Base-by-base conservation (phyloP, 805 yeast species). In the Candida alai region DNA sequence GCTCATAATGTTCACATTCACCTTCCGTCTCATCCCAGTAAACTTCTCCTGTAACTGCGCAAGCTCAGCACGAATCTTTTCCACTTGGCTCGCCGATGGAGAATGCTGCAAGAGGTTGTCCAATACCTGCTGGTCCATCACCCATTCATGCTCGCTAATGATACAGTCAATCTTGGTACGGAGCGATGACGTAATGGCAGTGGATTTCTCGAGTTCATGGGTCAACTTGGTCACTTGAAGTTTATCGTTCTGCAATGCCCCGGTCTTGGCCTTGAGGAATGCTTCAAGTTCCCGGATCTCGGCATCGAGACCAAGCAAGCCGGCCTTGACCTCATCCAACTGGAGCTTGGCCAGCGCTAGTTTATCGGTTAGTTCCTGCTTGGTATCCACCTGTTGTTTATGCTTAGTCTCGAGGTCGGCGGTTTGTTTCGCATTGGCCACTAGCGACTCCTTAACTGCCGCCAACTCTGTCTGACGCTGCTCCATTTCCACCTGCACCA, bases 1-100 rank as follows among this genome's bases (percentile, higher is more conserved):
- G 48, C 80, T 80, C 95, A 84, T 84, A 42, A 87, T 86, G 50
- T 88, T 84, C 2, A 82, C 71, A 48, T 88, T 87, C 12, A 89
- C 95, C 43, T 80, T 85, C 36, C 87, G 72, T 59, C 75, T 82
- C 84, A 90, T 77, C 4, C 74, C 75, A 35, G 76, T 71, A 49
- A 78, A 76, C 41, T 78, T 70, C 20, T 73, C 82, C 13, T 70
- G 63, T 43, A 86, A 69, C 30, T 73, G 69, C 9, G 60, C 59
- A 25, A 79, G 72, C 42, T 80, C 74, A 15, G 70, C 73, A 42
- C 77, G 74, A 26, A 27, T 31, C 40, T 80, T 80, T 6, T 70
- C 75, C 14, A 86, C 54, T n/a, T n/a, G n/a, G 47, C 86, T 74
- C 29, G 81, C 70, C 42, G 76, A 73, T 0, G 79, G 78, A 51